phyloP scores from a whole-genome alignment of 2,329 filamentous ascomycete genomes.

The Ophiognomonia clavigignenti-juglandacearum region DNA sequence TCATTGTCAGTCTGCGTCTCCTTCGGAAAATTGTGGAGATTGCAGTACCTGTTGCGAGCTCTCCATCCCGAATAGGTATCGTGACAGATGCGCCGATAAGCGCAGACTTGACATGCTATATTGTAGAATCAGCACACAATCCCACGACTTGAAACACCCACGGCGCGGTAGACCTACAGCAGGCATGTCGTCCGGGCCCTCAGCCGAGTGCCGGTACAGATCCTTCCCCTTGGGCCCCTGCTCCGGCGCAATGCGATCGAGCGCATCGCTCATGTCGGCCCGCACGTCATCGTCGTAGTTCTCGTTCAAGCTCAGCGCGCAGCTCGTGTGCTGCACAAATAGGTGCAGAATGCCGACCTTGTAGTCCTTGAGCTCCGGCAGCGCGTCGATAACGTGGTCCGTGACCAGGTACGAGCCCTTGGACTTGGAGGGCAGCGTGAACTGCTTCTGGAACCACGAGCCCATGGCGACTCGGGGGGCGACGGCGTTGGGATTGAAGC shows the following conservation, averaged over 20 bases:
- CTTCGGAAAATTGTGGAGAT: background rate
- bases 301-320: constrained; percentile 87
- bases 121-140: no score
- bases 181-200: constrained; percentile 93
- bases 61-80: constrained; percentile 85
- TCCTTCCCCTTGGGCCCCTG: constrained; percentile 64
- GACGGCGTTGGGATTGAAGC: constrained; percentile 18
- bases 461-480: constrained; percentile 40
- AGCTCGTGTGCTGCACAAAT: constrained; percentile 93
- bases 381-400: constrained; percentile 60
- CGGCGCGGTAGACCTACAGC: constrained; percentile 36
- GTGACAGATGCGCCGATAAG: constrained; percentile 84
- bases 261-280: constrained; percentile 85
- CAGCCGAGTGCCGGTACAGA: constrained; percentile 68
- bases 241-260: constrained; percentile 85
- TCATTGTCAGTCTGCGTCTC: background rate
- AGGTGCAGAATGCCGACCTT: constrained; percentile 83
- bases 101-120: constrained; percentile 77
- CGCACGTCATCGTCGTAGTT: constrained; percentile 84
- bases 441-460: constrained; percentile 81
- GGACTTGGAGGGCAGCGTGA: constrained; percentile 70
- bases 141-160: no score
- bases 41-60: constrained; percentile 48
- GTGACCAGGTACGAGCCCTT: constrained; percentile 90
- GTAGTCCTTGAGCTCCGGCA: constrained; percentile 79